Evolutionary conservation across 179 eudicot species (phyloP).

Genomic region (Amaranthus tricolor): DNA sequence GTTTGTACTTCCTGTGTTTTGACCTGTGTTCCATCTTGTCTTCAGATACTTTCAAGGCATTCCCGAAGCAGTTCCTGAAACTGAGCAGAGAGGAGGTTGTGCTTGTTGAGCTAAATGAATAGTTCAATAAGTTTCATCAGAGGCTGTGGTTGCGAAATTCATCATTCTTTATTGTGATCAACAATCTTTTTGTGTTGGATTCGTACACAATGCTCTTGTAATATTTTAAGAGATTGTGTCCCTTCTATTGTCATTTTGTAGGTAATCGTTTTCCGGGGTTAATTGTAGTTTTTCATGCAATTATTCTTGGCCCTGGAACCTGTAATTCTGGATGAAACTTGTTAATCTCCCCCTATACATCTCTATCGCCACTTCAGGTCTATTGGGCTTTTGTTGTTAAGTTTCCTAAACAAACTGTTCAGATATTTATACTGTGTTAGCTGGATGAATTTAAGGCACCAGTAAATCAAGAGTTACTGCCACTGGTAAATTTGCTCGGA

Average conservation of each 20-base stretch:
- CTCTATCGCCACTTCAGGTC: not conserved
- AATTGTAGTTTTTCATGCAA: slow-evolving; percentile 19
- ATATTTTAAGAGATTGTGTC: not conserved
- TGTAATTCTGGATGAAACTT: not conserved
- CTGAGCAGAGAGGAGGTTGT: slow-evolving; percentile 79
- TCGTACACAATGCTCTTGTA: slow-evolving; percentile 20
- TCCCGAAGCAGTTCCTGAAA: slow-evolving; percentile 71
- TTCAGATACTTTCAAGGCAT: slow-evolving; percentile 88
- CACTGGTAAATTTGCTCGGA: not conserved
- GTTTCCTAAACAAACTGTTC: not conserved
- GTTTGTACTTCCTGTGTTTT: not conserved
- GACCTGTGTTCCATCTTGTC: not conserved
- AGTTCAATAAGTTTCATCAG: slow-evolving; percentile 4
- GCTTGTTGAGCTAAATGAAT: slow-evolving; percentile 52
- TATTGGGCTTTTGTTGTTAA: slow-evolving; percentile 1
- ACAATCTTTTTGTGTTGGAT: slow-evolving; percentile 13
- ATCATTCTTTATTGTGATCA: slow-evolving; percentile 17
- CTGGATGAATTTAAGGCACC: not conserved
- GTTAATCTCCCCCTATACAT: not conserved
- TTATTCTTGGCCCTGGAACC: not conserved
- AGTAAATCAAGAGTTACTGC: not conserved
- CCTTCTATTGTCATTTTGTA: slow-evolving; percentile 1
- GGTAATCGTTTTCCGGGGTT: slow-evolving; percentile 16
- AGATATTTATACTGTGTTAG: not conserved
- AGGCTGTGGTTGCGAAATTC: slow-evolving; percentile 9